Conservation (phyloP, 2,329 filamentous ascomycete species). For the Colletotrichum eleusines region DNA sequence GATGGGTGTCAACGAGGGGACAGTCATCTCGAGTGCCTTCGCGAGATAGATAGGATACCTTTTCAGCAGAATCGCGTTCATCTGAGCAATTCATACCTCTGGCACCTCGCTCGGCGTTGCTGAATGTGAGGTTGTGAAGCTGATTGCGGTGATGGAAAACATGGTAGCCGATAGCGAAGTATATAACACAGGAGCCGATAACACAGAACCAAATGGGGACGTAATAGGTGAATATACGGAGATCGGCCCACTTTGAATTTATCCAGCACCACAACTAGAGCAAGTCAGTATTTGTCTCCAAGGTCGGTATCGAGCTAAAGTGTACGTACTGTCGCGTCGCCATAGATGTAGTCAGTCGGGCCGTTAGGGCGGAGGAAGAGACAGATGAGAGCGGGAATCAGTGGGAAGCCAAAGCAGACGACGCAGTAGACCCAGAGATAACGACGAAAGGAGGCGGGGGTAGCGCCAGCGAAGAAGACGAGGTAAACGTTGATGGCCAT, state of each 20-base stretch:
- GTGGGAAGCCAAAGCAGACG: constrained; percentile 78
- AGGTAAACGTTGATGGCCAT: constrained; percentile 88
- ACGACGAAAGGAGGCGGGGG: constrained; percentile 75
- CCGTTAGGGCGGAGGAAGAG: constrained; percentile 64
- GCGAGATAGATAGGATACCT: constrained; percentile 46
- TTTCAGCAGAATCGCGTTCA: constrained; percentile 49
- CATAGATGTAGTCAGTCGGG: constrained; percentile 55
- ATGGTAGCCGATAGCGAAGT: constrained; percentile 68
- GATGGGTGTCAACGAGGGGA: constrained; percentile 20
- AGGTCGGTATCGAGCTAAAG: not conserved
- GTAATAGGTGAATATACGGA: constrained; percentile 73
- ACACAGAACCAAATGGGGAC: constrained; percentile 73
- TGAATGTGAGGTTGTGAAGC: constrained; percentile 65
- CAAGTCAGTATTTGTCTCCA: not conserved
- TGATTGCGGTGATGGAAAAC: constrained; percentile 70
- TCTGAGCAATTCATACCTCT: constrained; percentile 49
- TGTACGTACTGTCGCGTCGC: constrained; percentile 66
- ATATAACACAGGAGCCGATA: constrained; percentile 65
- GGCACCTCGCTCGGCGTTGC: constrained; percentile 54
- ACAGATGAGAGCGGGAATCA: constrained; percentile 74
- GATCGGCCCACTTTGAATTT: constrained; percentile 63
- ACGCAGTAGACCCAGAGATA: constrained; percentile 79
- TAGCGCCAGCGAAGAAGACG: constrained; percentile 71
- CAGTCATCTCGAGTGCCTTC: not conserved
- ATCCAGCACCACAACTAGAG: constrained; percentile 73